phyloP scores from a whole-genome alignment of 208 protist genomes.

The Trypanosoma congolense region DNA sequence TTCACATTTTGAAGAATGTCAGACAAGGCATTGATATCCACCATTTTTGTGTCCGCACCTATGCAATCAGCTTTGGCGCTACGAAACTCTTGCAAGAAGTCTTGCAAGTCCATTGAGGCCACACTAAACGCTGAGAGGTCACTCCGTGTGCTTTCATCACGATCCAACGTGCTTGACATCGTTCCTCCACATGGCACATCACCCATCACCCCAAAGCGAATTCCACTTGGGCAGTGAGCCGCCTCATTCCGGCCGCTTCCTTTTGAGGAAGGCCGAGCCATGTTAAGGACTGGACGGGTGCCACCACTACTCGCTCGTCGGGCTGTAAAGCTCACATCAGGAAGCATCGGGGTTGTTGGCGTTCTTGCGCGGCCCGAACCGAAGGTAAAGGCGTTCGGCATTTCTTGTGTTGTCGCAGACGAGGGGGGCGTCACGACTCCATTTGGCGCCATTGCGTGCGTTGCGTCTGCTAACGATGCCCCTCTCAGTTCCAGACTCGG shows the following conservation, averaged over 20 bases:
- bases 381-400: background rate
- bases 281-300: conserved; percentile 4
- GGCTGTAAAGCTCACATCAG: background rate
- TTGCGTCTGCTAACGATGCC: background rate
- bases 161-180: conserved; percentile 8
- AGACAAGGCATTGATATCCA: conserved; percentile 54
- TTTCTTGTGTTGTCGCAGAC: background rate
- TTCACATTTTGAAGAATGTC: conserved; percentile 50
- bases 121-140: conserved; percentile 56
- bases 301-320: conserved; percentile 9
- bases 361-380: background rate
- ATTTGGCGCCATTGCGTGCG: background rate
- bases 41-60: conserved; percentile 24
- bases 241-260: conserved; percentile 19
- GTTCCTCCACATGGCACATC: background rate
- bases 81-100: conserved; percentile 65
- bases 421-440: background rate
- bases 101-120: conserved; percentile 60
- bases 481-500: background rate
- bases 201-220: conserved; percentile 5
- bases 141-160: conserved; percentile 35
- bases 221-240: conserved; percentile 6
- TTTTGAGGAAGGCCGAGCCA: conserved; percentile 15
- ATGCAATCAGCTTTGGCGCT: conserved; percentile 49
- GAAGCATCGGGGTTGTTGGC: background rate